Base-by-base conservation (phyloP, 192 early-diverging fungal species). In the Mortierella claussenii region DNA sequence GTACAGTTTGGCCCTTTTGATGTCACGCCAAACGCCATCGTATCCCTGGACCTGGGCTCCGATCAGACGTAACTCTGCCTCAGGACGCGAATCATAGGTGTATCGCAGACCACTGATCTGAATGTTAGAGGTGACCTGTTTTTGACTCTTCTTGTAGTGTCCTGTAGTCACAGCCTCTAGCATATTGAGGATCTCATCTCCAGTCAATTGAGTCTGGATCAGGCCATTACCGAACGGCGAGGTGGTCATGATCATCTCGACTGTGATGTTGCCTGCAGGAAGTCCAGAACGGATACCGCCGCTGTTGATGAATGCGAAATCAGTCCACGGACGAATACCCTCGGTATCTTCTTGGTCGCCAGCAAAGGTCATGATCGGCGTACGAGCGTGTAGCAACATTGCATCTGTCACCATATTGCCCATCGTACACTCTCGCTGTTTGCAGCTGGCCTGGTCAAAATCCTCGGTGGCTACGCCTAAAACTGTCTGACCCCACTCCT, bases 381-480 rank as follows among this genome's bases (percentile, higher is more conserved):
- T 52, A 1, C 52, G 40, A 43, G 70, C 68, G 20, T 65, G 48
- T 49, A 78, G 70, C 21, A 88, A 68, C 80, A 94, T 82, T 4
- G 89, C 86, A 65, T 93, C 90, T 3, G 90, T 70, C 6, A 93
- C 76, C 30, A 92, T 34, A 61, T 90, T 81, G 47, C 90, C 91
- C 54, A 93, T 73, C 4, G 86, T 79, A 33, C 88, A 83, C 61
- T 92, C 90, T 18, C 51, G 47, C 9, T 73, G 59, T 48, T 82
- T 75, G 52, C 86, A 85, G 23, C 31, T 56, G 2, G 42, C 55
- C 24, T 73, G 69, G 36, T 79, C 43, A 79, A 91, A 86, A 4
- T 58, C 65, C 9, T 60, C 80, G 0, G 63, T 44, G 3, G 88
- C 73, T 12, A 48, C 27, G 33, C 86, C 87, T 32, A 91, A 65